These are phyloP conservation scores for Pinus taeda DNA, from an alignment of 75 land plant genomes.

Conservation along the genomic window DNA sequence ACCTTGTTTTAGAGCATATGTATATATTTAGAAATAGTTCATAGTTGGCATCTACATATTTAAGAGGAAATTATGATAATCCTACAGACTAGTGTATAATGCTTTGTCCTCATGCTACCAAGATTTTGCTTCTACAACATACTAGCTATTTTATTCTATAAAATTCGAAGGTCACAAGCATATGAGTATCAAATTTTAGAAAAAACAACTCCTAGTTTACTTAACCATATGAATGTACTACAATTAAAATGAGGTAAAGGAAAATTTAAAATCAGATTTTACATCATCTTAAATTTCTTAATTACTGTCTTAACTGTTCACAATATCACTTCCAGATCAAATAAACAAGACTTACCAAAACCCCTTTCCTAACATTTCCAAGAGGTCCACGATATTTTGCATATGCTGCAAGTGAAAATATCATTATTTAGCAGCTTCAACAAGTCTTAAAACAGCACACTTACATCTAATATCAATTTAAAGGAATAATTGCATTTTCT, in stretches of 20 bases:
- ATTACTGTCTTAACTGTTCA: background rate
- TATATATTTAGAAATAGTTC: too few species aligned
- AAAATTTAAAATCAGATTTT: too few species aligned
- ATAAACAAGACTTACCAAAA: constrained; percentile 54
- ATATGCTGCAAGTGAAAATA: constrained; percentile 55
- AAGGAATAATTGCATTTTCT: background rate
- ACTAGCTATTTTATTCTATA: background rate
- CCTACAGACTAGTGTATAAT: background rate
- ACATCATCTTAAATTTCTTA: too few species aligned
- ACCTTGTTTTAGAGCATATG: too few species aligned
- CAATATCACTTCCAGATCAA: background rate
- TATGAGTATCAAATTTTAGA: background rate
- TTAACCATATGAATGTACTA: too few species aligned
- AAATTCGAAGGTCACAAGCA: background rate
- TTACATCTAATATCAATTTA: background rate
- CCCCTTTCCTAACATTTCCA: constrained; percentile 97
- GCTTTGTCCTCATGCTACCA: background rate
- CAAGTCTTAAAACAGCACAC: too few species aligned
- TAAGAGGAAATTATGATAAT: background rate
- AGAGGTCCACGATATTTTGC: constrained; percentile 82
- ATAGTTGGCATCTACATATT: too few species aligned
- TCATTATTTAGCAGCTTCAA: background rate
- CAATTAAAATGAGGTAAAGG: too few species aligned
- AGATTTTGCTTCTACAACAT: background rate
- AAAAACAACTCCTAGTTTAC: background rate